Evolutionary conservation across 2,329 filamentous ascomycete genomes (phyloP).

Genomic region (Calonectria multiphialidica): DNA sequence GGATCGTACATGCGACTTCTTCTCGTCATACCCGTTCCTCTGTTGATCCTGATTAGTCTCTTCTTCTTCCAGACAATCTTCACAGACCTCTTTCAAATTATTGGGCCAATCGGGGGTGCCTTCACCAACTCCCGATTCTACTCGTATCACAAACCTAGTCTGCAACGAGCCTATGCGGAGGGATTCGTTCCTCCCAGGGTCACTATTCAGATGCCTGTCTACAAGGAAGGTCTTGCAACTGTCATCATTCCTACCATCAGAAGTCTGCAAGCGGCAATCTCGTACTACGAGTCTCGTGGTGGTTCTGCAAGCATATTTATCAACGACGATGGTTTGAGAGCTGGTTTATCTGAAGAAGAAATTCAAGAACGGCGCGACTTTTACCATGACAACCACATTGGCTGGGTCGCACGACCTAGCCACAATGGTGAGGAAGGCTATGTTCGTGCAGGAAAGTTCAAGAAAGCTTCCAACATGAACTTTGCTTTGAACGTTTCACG

Average conservation of each 20-base stretch:
- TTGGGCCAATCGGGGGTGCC: conserved; percentile 61
- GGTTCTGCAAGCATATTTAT: conserved; percentile 11
- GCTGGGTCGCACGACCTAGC: conserved; percentile 49
- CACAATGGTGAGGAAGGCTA: conserved; percentile 50
- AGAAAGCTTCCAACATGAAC: conserved; percentile 22
- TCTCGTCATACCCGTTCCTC: conserved; percentile 49
- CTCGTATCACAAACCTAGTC: conserved; percentile 52
- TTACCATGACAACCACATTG: conserved; percentile 20
- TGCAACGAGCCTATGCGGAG: conserved; percentile 47
- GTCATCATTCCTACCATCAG: conserved; percentile 11
- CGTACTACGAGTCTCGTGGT: conserved; percentile 17
- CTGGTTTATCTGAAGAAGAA: conserved; percentile 8
- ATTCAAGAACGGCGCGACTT: conserved; percentile 11
- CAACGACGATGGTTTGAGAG: conserved; percentile 17
- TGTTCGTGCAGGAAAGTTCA: conserved; percentile 12
- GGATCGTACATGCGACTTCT: conserved; percentile 53
- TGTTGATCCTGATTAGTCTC: conserved; percentile 49
- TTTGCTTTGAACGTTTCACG: conserved; percentile 17
- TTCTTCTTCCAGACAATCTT: conserved; percentile 60
- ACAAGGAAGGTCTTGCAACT: conserved; percentile 10
- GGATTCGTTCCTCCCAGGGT: conserved; percentile 43
- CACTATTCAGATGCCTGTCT: conserved; percentile 19
- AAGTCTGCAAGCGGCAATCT: conserved; percentile 17
- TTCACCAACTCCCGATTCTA: conserved; percentile 59
- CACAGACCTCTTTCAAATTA: conserved; percentile 55